These are phyloP conservation scores for Vachellia pachyceras DNA, from an alignment of 306 rosid species.

Conservation along the genomic window DNA sequence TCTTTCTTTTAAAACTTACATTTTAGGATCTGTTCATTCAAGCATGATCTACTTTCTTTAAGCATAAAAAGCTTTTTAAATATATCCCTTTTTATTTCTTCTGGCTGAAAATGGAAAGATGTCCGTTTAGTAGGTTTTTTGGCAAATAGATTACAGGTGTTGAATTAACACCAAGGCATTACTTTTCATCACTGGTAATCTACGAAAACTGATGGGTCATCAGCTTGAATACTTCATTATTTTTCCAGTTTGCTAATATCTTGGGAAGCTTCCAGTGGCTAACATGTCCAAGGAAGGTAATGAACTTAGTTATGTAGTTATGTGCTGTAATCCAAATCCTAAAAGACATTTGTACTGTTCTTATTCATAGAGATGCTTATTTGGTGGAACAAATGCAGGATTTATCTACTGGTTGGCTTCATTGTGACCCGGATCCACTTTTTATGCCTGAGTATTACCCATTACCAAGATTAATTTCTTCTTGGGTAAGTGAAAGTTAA, in stretches of 20 bases:
- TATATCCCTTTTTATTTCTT: not conserved
- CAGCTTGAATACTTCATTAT: conserved; percentile 33
- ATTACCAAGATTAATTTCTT: conserved; percentile 69
- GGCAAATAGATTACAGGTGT: not conserved
- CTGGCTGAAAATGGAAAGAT: not conserved
- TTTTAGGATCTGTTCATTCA: not conserved
- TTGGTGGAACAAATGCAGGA: conserved; percentile 66
- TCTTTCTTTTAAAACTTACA: not conserved
- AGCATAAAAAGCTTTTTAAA: not conserved
- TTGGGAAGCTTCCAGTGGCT: too few species aligned
- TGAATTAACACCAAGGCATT: not conserved
- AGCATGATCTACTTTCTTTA: not conserved
- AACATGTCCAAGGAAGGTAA: too few species aligned
- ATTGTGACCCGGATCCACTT: conserved; percentile 90
- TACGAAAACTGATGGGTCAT: conserved; percentile 3
- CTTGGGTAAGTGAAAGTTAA: conserved; percentile 60
- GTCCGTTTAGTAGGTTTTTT: not conserved
- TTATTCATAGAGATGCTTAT: conserved; percentile 32
- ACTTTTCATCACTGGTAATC: not conserved
- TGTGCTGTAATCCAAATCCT: conserved; percentile 7
- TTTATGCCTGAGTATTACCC: conserved; percentile 75
- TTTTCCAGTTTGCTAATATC: conserved; percentile 80
- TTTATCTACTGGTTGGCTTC: conserved; percentile 92
- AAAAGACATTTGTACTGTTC: conserved; percentile 23
- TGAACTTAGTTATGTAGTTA: conserved; percentile 35